Percentiles rank a stretch among this genome's conserved stretches.
These are phyloP conservation scores for Ganoderma lingzhi DNA, from an alignment of 1,284 basidiomycete genomes.

Conservation along the genomic window DNA sequence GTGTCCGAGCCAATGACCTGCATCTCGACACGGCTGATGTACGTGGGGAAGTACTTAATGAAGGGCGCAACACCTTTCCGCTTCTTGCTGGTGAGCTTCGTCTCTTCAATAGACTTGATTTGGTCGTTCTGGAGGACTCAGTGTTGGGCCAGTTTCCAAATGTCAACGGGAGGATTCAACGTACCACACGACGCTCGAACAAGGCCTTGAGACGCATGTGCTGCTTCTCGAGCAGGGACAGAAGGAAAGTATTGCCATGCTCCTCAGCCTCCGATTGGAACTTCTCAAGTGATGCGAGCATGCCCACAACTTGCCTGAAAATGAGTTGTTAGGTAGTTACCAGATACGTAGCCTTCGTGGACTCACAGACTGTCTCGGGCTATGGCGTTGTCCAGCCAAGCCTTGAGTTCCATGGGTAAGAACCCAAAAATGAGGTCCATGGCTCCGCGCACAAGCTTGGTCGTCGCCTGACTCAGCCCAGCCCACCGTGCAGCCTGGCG, in stretches of 20 bases:
- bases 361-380: constrained; percentile 83
- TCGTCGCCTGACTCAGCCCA: constrained; percentile 72
- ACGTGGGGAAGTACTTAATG: constrained; percentile 91
- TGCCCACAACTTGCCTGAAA: constrained; percentile 84
- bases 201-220: constrained; percentile 76
- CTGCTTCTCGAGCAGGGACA: constrained; percentile 82
- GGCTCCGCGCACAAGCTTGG: constrained; percentile 85
- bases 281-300: constrained; percentile 85
- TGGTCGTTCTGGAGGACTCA: constrained; percentile 75
- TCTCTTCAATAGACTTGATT: constrained; percentile 89
- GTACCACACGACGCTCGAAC: constrained; percentile 83
- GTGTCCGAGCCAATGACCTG: constrained; percentile 85
- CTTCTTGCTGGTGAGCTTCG: constrained; percentile 91
- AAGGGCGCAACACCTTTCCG: constrained; percentile 94
- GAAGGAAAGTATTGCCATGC: constrained; percentile 78
- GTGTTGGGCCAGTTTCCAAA: neutral
- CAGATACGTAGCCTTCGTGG: neutral
- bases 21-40: constrained; percentile 85
- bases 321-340: constrained; percentile 17
- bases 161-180: constrained; percentile 39
- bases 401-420: constrained; percentile 83
- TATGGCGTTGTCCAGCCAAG: constrained; percentile 85
- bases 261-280: constrained; percentile 83
- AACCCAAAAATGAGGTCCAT: constrained; percentile 98
- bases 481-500: constrained; percentile 84